A percentile compares a stretch with the other conserved stretches of the same genome.
These are phyloP conservation scores for Dalbergia cochinchinensis DNA, from an alignment of 306 rosid species.

Conservation along the genomic window DNA sequence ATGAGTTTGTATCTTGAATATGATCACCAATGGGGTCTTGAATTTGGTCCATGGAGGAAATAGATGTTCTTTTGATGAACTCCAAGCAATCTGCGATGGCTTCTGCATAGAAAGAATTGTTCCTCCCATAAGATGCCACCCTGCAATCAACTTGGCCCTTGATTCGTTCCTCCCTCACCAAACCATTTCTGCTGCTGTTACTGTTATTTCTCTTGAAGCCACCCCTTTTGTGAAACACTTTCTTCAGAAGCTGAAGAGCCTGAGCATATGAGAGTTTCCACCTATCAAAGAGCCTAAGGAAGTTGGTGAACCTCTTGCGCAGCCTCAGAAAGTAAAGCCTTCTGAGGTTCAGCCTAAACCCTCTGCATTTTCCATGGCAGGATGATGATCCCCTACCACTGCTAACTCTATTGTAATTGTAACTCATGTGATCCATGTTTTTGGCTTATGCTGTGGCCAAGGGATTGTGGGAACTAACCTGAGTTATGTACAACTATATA, in stretches of 20 bases:
- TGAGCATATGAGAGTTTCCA: constrained; percentile 52
- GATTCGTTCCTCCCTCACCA: constrained; percentile 41
- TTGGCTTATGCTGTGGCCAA: constrained; percentile 11
- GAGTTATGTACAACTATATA: constrained; percentile 46
- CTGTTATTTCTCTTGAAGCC: constrained; percentile 51
- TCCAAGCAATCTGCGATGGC: constrained; percentile 96
- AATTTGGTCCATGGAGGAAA: constrained; percentile 64
- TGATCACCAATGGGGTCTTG: constrained; percentile 46
- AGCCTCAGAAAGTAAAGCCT: constrained; percentile 55
- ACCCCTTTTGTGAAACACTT: constrained; percentile 37
- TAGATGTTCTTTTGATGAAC: constrained; percentile 79
- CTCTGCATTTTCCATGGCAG: constrained; percentile 56
- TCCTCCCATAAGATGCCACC: constrained; percentile 59
- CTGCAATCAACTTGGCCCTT: constrained; percentile 41
- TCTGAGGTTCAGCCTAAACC: constrained; percentile 64
- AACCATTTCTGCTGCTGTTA: constrained; percentile 43
- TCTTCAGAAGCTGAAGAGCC: constrained; percentile 53
- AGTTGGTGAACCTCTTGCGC: constrained; percentile 54
- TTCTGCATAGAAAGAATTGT: constrained; percentile 89
- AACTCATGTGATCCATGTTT: constrained; percentile 47
- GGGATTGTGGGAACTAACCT: not conserved
- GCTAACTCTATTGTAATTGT: constrained; percentile 54
- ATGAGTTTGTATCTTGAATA: constrained; percentile 48
- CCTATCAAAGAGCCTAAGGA: constrained; percentile 55
- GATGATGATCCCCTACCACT: constrained; percentile 46